A percentile compares a stretch with the other conserved stretches of the same genome.
Conservation (phyloP, 805 yeast species). For the Myxozyma sirexii region DNA sequence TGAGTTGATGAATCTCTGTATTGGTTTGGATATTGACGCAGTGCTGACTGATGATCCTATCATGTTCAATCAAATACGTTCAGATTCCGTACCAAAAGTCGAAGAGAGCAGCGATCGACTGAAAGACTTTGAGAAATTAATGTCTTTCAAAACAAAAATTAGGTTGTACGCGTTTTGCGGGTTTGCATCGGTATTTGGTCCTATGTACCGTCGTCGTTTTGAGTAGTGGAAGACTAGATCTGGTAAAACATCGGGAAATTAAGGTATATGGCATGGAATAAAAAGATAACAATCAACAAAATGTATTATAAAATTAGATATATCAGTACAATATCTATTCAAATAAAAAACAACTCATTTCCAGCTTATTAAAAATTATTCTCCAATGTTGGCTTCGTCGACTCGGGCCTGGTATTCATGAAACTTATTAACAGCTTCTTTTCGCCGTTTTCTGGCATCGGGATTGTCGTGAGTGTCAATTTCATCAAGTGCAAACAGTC, state of each 20-base stretch:
- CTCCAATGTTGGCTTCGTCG: slow-evolving; percentile 28
- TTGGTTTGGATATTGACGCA: slow-evolving; percentile 45
- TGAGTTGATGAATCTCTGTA: slow-evolving; percentile 46
- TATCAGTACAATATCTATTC: neutral
- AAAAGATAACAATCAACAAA: neutral
- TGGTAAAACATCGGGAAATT: neutral
- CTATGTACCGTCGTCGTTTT: slow-evolving; percentile 4
- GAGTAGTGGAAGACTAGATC: slow-evolving; percentile 3
- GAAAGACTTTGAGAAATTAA: neutral
- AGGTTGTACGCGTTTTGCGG: slow-evolving; percentile 3
- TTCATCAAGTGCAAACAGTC: slow-evolving; percentile 35
- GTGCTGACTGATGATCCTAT: slow-evolving; percentile 49
- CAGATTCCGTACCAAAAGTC: neutral
- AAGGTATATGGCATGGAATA: neutral
- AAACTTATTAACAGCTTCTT: slow-evolving; percentile 36
- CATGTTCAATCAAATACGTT: slow-evolving; percentile 1
- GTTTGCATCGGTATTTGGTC: neutral
- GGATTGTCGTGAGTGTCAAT: slow-evolving; percentile 37
- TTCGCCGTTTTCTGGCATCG: slow-evolving; percentile 35
- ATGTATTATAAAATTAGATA: neutral
- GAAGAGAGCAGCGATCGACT: neutral
- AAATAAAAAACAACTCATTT: neutral
- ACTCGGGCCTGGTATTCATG: slow-evolving; percentile 36
- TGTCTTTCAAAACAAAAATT: neutral
- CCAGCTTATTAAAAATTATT: neutral